Percentiles rank a stretch among this genome's conserved stretches.
phyloP scores from a whole-genome alignment of 371 early-diverging fungal species.

The Mortierella sp. region DNA sequence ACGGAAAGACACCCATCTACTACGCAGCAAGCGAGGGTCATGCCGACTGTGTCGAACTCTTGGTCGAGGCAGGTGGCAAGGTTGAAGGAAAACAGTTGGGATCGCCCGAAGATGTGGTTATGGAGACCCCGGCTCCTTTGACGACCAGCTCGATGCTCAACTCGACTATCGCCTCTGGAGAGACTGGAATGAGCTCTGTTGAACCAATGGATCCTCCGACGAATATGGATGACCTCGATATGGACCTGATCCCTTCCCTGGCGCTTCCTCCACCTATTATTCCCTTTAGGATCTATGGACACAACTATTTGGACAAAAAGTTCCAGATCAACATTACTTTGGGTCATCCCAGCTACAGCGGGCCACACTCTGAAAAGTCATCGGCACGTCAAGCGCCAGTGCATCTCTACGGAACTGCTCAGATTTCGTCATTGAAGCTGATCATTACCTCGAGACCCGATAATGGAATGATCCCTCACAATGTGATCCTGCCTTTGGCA shows the following conservation, averaged over 20 bases:
- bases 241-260: constrained; percentile 37
- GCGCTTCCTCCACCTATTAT: constrained; percentile 95
- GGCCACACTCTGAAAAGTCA: constrained; percentile 19
- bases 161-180: constrained; percentile 48
- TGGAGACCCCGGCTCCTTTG: constrained; percentile 19
- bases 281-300: constrained; percentile 96
- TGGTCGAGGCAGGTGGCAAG: constrained; percentile 49
- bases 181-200: constrained; percentile 68
- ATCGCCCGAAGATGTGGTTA: constrained; percentile 20
- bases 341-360: constrained; percentile 42
- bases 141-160: constrained; percentile 19
- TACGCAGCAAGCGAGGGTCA: constrained; percentile 97
- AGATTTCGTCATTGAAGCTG: constrained; percentile 71
- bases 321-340: constrained; percentile 61
- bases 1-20: constrained; percentile 84
- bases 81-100: constrained; percentile 30
- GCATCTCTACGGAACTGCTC: constrained; percentile 71
- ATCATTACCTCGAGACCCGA: constrained; percentile 83
- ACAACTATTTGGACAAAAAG: constrained; percentile 91
- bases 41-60: constrained; percentile 67
- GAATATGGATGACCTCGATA: constrained; percentile 38
- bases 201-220: constrained; percentile 57
- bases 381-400: constrained; percentile 56
- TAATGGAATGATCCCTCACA: constrained; percentile 88
- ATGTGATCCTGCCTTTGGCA: constrained; percentile 88